These are phyloP conservation scores for Hypsizygus ulmarius DNA, from an alignment of 1,284 basidiomycete species.

Conservation along the genomic window DNA sequence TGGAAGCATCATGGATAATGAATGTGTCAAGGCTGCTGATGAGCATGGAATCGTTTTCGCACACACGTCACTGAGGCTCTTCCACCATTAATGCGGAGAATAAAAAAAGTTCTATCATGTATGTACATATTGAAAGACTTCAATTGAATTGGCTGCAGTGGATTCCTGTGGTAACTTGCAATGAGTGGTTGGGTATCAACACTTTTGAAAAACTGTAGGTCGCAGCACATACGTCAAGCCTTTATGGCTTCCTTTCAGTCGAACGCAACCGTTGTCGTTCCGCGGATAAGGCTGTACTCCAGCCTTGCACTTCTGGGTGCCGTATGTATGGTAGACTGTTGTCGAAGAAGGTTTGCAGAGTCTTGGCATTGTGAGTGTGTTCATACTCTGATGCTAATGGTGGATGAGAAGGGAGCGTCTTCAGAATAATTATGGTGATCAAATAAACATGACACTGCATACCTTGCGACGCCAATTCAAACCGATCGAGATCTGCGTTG, in stretches of 20 bases:
- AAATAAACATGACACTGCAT: conserved; percentile 7
- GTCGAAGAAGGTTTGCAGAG: conserved; percentile 73
- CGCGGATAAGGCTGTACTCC: conserved; percentile 65
- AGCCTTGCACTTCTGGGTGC: conserved; percentile 74
- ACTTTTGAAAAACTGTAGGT: not conserved
- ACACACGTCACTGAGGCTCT: conserved; percentile 78
- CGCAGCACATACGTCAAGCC: too few relatives aligned
- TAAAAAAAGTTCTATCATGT: too few relatives aligned
- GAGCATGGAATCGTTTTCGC: conserved; percentile 88
- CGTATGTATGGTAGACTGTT: conserved; percentile 68
- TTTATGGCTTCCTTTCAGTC: not conserved
- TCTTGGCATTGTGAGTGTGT: conserved; percentile 39
- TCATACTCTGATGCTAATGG: conserved; percentile 72
- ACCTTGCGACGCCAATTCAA: conserved; percentile 91
- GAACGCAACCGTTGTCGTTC: conserved; percentile 42
- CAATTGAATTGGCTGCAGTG: not conserved
- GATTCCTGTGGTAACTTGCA: not conserved
- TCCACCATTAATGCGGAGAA: conserved; percentile 65
- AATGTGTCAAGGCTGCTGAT: conserved; percentile 92
- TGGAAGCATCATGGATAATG: conserved; percentile 96
- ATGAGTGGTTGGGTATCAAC: not conserved
- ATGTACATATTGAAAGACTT: not conserved
- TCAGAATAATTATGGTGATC: not conserved
- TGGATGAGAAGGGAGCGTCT: not conserved
- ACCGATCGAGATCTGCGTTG: conserved; percentile 77